These are phyloP conservation scores for Mucuna pruriens DNA, from an alignment of 306 rosid species.

Conservation along the genomic window DNA sequence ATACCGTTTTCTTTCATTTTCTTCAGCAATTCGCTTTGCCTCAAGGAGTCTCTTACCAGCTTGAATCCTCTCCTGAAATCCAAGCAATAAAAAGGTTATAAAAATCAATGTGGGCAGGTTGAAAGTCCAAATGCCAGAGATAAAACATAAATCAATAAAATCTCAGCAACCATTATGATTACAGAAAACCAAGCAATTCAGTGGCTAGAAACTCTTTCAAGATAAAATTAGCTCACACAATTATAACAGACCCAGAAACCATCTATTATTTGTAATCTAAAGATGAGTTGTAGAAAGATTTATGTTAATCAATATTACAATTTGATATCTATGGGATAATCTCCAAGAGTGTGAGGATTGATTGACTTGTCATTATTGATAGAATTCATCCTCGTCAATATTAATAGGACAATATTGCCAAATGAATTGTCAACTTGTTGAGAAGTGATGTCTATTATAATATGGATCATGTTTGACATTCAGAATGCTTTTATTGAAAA, in stretches of 20 bases:
- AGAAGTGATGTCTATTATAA: not conserved
- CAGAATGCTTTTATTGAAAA: not conserved
- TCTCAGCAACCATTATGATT: not conserved
- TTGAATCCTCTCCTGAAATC: slow-evolving; percentile 69
- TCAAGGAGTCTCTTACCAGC: slow-evolving; percentile 64
- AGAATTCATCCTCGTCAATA: not conserved
- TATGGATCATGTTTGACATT: not conserved
- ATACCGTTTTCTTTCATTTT: slow-evolving; percentile 74
- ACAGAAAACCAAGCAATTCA: not conserved
- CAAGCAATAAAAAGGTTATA: slow-evolving; percentile 29
- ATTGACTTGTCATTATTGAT: not conserved
- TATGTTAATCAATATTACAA: not conserved
- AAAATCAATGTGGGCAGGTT: not conserved
- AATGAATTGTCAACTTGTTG: not conserved
- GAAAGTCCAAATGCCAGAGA: not conserved
- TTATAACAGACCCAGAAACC: not conserved
- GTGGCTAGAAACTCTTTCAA: not conserved
- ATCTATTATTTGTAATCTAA: not conserved
- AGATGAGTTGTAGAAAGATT: not conserved
- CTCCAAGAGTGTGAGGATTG: not conserved
- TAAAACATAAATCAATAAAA: not conserved
- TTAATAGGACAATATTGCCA: not conserved
- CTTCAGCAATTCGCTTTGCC: slow-evolving; percentile 64
- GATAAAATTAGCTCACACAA: not conserved
- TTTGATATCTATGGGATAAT: not conserved